Evolutionary conservation across 2,329 filamentous ascomycete species (phyloP), one percentile per base, ranked within the genome.

Genomic region (Verticillium isaacii): DNA sequence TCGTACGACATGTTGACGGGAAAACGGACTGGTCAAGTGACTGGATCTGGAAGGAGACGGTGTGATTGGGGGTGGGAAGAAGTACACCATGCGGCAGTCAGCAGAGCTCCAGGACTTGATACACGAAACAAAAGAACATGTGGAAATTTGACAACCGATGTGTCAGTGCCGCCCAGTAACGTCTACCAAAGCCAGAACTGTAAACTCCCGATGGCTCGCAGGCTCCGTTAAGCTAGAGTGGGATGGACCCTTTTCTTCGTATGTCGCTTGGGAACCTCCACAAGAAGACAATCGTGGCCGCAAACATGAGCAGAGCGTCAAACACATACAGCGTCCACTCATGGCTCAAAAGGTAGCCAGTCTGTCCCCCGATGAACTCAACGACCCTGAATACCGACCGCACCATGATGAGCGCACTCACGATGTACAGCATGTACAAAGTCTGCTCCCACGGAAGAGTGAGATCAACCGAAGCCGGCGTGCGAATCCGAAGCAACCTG

Each of bases 371-470:
- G 11, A 69, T 66, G 63, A 79, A 81, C 67, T 81, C 79, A 14
- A 79, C 68, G 6, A 77, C 69, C 41, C 79, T 72, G 59, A 78
- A 77, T 3, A 77, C 63, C 8, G 74, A 77, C 62, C 78, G 69
- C 11, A 79, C 67, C 14, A 81, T 72, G 63, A 88, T 82, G 57
- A 87, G 72, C 0, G 68, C 61, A 14, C 79, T 80, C 60, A 79
- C 82, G 25, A 73, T 67, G 68, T 87, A 87, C 2, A 88, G 75
- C 12, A 79, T 82, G 60, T 74, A 68, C 3, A 87, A 71, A 2
- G 75, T 69, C 54, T 66, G 71, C 58, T 68, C 66, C 56, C 65
- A 72, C 50, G 66, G 25, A 23, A 34, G 17, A 11, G 14, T 32
- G 5, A 78, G 5, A 68, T 68, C 1, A 62, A 17, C n/a, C 41